Base-by-base conservation (phyloP, 2,329 filamentous ascomycete genomes). In the Microsporum audouinii region DNA sequence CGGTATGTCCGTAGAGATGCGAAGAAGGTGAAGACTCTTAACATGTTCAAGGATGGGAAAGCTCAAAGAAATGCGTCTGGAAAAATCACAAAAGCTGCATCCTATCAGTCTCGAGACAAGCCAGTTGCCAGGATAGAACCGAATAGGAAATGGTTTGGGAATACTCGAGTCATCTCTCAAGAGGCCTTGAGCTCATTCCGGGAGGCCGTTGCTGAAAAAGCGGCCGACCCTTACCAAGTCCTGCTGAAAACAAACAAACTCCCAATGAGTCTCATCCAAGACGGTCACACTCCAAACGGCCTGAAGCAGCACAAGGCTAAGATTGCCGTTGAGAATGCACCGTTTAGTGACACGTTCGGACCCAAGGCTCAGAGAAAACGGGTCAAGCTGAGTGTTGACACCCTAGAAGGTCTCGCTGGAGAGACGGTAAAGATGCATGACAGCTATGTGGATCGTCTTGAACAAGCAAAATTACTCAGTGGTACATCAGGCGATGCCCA, bases 191-290 rank as follows among this genome's bases (percentile, higher is more conserved):
- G 83, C 51, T 85, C 88, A 1, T 99, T 99, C 77, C 86, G 94
- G 64, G 87, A 91, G 63, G 94, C 94, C 31, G 92, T 99, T 76
- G 89, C 89, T 47, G 91, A 95, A 75, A 88, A 91, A 75, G 86
- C 89, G 59, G 86, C 86, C 17, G 91, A 99, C 71, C 94, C 94
- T 0, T 96, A 96, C 75, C 87, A 88, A 63, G 94, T 96, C 63
- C 83, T 97, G n/a, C 80, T 99, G 65, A 96, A 96, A 79, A 88
- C 88, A 67, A 97, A 97, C 76, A 97, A 97, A 79, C 82, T 99
- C 57, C 94, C 94, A 45, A 92, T 99, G 90, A 92, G 86, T 67
- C 78, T 99, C 73, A 95, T 99, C 71, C 83, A 85, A 64, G 92
- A 97, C 70, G 84, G 83, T 60, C 81, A 87, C 61, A 82, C 85